Evolutionary conservation across 176 grass and related monocot species (phyloP), one percentile per base, ranked within the genome.

Genomic region (Ananas comosus): DNA sequence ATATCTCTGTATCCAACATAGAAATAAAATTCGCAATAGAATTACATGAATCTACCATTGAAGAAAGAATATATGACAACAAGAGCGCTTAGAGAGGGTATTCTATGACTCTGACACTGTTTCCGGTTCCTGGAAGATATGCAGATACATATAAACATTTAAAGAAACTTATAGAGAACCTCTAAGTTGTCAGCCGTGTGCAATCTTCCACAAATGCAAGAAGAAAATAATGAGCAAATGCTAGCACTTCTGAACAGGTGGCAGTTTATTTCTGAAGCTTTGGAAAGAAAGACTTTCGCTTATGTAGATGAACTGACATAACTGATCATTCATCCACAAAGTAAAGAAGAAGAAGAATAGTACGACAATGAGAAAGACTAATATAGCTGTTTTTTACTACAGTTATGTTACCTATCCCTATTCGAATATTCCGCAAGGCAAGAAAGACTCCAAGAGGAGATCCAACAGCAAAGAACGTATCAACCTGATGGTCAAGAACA

Each of bases 361-460:
- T 3, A 21, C 7, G 56, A 61, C 21, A 18, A 19, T 5, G 8
- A 61, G 21, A 19, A 61, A 0, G 10, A 7, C 16, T 2, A 61
- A 61, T 9, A 61, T 18, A 18, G 56, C 10, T 18, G 21, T 18
- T 16, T 61, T 59, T 19, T 10, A 16, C 6, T 18, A 18, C 16
- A 18, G 24, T 48, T 83, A 76, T 42, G 79, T 88, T 92, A 97
- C 94, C 94, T 72, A 90, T 85, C 70, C 94, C 94, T 78, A 97
- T 88, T 27, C 89, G 86, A 10, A 97, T 76, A 85, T 97, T 97
- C 76, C 94, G 81, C 28, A 92, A 59, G 9, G 89, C 83, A 64
- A 97, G 83, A 76, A 97, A 97, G 9, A 97, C 89, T 79, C 94
- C 94, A 53, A 97, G 81, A 70, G 94, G 94, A 73, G 94, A 92